These are phyloP conservation scores for Mycena leptocephala DNA, from an alignment of 768 basidiomycete species.

Conservation along the genomic window DNA sequence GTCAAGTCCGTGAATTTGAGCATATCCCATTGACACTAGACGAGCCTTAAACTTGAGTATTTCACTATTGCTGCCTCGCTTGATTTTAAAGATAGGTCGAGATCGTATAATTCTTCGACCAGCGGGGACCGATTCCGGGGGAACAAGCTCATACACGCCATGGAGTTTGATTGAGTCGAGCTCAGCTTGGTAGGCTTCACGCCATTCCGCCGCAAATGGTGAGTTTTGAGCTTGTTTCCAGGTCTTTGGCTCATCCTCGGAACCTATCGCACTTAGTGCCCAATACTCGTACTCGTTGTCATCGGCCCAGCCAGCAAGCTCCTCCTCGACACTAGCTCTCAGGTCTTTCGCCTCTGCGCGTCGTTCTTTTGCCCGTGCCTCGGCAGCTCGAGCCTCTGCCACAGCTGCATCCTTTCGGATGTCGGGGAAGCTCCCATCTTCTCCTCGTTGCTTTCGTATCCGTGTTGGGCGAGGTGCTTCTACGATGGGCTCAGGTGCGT, in stretches of 20 bases:
- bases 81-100: conserved; percentile 2
- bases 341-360: background rate
- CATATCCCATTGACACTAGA: conserved; percentile 6
- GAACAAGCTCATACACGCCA: conserved; percentile 11
- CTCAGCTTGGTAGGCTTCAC: background rate
- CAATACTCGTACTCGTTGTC: conserved; percentile 6
- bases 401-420: conserved; percentile 18
- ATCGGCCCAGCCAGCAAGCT: background rate
- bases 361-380: background rate
- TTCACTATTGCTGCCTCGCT: background rate
- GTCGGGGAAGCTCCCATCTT: background rate
- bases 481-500: background rate
- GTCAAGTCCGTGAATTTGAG: background rate
- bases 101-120: background rate
- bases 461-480: background rate
- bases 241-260: conserved; percentile 18
- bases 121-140: background rate
- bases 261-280: background rate
- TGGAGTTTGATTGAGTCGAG: conserved; percentile 5
- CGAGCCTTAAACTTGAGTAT: conserved; percentile 12
- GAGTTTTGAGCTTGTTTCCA: conserved; percentile 17
- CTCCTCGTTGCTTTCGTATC: background rate
- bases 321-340: background rate
- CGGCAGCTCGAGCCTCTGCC: background rate
- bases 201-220: background rate